Percentiles rank a stretch among this genome's conserved stretches.
These are phyloP conservation scores for Solanum hybrid DNA, from an alignment of 305 asterid species.

Conservation along the genomic window DNA sequence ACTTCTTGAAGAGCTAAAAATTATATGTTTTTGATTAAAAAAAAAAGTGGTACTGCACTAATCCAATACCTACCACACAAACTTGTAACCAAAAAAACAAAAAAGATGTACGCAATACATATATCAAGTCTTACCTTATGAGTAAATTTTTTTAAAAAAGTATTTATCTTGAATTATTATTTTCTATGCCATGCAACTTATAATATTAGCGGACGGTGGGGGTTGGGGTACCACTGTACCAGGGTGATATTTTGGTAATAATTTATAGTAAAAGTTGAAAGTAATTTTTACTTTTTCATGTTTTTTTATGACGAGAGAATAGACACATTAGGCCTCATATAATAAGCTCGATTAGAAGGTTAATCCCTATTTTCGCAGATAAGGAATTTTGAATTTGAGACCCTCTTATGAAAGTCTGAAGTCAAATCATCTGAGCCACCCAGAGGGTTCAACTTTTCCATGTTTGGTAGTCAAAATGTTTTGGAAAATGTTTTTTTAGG, in stretches of 20 bases:
- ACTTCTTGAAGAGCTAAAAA: not conserved
- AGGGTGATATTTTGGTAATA: not conserved
- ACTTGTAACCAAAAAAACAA: not conserved
- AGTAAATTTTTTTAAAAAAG: not conserved
- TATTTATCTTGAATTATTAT: not conserved
- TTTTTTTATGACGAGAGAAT: not conserved
- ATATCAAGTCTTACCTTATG: not conserved
- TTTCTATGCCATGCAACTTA: not conserved
- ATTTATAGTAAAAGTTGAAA: not conserved
- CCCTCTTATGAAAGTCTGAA: not conserved
- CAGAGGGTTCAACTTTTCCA: not conserved
- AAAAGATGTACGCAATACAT: not conserved
- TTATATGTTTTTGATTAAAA: not conserved
- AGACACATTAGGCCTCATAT: not conserved
- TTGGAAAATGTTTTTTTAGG: not conserved
- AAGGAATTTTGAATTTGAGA: not conserved
- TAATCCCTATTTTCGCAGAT: not conserved
- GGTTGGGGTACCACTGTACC: not conserved
- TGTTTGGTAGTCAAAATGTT: not conserved
- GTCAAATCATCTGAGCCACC: fast-evolving
- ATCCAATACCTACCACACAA: not conserved
- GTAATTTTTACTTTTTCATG: not conserved
- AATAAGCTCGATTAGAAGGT: not conserved
- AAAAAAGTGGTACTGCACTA: not conserved
- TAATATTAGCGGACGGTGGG: not conserved